Percentiles rank a stretch among this genome's conserved stretches.
Evolutionary conservation across 495 filamentous ascomycete genomes (phyloP).

Genomic region (Pseudevernia furfuracea): DNA sequence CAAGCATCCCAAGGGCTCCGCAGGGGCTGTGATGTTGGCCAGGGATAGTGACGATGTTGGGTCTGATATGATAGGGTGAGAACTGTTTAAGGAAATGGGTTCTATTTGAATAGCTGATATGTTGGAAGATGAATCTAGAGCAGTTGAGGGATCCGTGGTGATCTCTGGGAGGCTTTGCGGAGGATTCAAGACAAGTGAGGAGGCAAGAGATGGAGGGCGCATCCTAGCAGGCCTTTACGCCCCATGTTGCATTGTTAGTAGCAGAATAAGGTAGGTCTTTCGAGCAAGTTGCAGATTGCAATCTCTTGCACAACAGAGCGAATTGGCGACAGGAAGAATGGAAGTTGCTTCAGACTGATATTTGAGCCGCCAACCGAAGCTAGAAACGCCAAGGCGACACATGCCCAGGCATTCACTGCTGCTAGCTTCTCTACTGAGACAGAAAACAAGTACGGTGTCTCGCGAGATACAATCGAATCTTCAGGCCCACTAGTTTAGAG

Average conservation of each 20-base stretch:
- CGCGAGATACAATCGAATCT: too few relatives aligned
- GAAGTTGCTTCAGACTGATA: too few relatives aligned
- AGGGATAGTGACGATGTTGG: not conserved
- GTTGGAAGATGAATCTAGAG: not conserved
- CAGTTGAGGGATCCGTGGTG: not conserved
- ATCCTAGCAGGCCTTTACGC: not conserved
- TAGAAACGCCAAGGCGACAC: too few relatives aligned
- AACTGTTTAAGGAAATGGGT: not conserved
- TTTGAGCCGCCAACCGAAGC: too few relatives aligned
- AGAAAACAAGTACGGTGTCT: too few relatives aligned
- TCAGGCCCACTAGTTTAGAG: too few relatives aligned
- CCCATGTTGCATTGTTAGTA: not conserved
- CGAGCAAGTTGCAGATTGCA: not conserved
- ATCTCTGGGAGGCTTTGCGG: not conserved
- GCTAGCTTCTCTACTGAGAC: too few relatives aligned
- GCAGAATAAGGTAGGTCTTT: not conserved
- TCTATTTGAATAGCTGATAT: not conserved
- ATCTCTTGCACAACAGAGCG: not conserved
- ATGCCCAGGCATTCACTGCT: too few relatives aligned
- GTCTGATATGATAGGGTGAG: not conserved
- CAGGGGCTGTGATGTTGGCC: too few relatives aligned
- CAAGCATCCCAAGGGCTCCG: too few relatives aligned
- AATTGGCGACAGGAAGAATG: not conserved
- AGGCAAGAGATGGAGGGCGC: not conserved
- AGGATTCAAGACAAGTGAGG: not conserved